These are phyloP conservation scores for Mimosa bimucronata DNA, from an alignment of 306 rosid species.

Conservation along the genomic window DNA sequence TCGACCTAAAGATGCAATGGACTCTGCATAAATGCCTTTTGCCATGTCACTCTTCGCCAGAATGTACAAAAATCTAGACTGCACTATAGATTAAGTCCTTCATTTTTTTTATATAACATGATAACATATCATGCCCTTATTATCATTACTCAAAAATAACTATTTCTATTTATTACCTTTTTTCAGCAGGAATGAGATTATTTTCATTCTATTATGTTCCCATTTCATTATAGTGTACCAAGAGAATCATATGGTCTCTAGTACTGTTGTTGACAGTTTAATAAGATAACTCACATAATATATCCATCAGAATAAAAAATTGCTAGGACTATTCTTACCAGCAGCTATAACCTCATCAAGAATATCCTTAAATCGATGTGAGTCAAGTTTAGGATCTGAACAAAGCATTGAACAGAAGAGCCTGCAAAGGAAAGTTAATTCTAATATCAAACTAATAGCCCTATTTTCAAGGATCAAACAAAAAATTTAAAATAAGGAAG, in stretches of 20 bases:
- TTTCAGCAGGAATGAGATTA: background rate
- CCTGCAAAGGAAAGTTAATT: conserved; percentile 49
- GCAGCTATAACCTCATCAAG: conserved; percentile 73
- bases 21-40: conserved; percentile 5
- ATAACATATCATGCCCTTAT: background rate
- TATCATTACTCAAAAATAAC: background rate
- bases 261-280: background rate
- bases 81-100: background rate
- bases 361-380: conserved; percentile 80
- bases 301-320: background rate
- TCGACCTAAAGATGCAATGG: conserved; percentile 7
- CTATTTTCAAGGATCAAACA: background rate
- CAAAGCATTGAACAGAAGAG: conserved; percentile 96
- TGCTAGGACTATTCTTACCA: conserved; percentile 50
- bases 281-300: conserved; percentile 8
- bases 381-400: conserved; percentile 87
- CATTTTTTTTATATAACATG: too few species aligned
- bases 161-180: background rate
- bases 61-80: background rate
- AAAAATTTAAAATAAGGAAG: background rate
- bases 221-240: background rate
- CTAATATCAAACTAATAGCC: conserved; percentile 32
- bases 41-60: conserved; percentile 1
- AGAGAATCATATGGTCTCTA: background rate
- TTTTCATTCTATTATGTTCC: background rate